Evolutionary conservation across 768 basidiomycete genomes (phyloP), one percentile per base, ranked within the genome.

Genomic region (Naematelia encephala): DNA sequence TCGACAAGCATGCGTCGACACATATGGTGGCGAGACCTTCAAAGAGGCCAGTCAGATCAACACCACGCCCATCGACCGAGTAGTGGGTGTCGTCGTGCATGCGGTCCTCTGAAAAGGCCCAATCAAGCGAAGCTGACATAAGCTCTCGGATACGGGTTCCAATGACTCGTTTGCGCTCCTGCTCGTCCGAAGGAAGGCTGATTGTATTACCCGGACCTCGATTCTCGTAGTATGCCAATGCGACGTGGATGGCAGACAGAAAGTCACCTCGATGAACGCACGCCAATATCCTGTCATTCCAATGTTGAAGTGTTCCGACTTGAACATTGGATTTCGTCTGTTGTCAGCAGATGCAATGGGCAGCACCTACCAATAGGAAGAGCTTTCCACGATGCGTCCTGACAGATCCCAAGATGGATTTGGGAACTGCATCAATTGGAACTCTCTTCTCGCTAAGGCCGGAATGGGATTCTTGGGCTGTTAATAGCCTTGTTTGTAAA

Each of bases 81-180:
- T 79, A 73, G 77, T 97, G 92, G 1, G 92, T 94, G 42, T 82
- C 84, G 74, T 98, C 96, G 22, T 82, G 86, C 84, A 98, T 87
- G 23, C 96, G 86, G 13, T 98, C 91, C 69, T 96, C 90, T 1
- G 94, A 93, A 76, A 99, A 99, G 0, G 88, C 86, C 76, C 93
- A 98, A 19, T 82, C 84, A 43, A 88, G 81, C 1, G 96, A 96
- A 1, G 96, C 91, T 11, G 80, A 78, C 86, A 99, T 88, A 27
- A 99, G 81, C 58, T 88, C 89, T 30, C 82, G 82, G 59, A 97
- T 81, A 69, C 88, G 87, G 53, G 83, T 81, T 1, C 87, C 88
- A 42, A 96, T 84, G 28, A 90, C 79, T 25, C 77, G 77, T 64
- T 82, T 83, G 22, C 88, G 83, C 44, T 82, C 80, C n/a, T 77